phyloP scores from a whole-genome alignment of 805 yeast genomes.

The Metschnikowia cerradonensis region DNA sequence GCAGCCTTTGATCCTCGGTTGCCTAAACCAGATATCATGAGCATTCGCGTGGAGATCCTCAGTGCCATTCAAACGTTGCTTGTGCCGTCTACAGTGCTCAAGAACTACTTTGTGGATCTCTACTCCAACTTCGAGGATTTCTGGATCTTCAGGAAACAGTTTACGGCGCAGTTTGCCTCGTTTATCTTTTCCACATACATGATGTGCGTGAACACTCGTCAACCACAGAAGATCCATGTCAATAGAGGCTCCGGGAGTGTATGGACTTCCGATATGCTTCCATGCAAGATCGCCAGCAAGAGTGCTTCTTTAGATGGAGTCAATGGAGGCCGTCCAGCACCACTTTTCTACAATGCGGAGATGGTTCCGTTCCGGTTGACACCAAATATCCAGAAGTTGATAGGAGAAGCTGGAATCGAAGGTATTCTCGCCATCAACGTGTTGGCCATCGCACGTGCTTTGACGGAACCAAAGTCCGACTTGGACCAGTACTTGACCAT shows the following conservation, averaged over 20 bases:
- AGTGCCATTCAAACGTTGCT: conserved; percentile 83
- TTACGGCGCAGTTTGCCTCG: conserved; percentile 90
- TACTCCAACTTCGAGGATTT: conserved; percentile 85
- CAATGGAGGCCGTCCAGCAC: conserved; percentile 55
- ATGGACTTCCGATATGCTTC: conserved; percentile 94
- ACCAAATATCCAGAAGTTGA: conserved; percentile 88
- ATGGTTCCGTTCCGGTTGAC: conserved; percentile 95
- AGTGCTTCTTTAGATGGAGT: conserved; percentile 46
- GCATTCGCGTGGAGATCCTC: conserved; percentile 86
- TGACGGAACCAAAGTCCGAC: conserved; percentile 89
- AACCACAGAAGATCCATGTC: conserved; percentile 88
- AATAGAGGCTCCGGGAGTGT: conserved; percentile 80
- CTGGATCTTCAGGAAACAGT: conserved; percentile 95
- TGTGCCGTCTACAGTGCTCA: conserved; percentile 81
- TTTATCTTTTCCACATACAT: conserved; percentile 88
- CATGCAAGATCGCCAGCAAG: conserved; percentile 68
- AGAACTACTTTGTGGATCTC: conserved; percentile 66
- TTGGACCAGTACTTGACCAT: conserved; percentile 87
- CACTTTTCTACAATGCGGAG: conserved; percentile 86
- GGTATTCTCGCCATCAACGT: conserved; percentile 85
- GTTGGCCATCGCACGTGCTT: conserved; percentile 79
- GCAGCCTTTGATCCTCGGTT: conserved; percentile 91
- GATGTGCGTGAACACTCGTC: conserved; percentile 90
- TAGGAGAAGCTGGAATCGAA: conserved; percentile 92
- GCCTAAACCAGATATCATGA: conserved; percentile 87